Base-by-base conservation (phyloP, 176 grass and related monocot species). In the Musa troglodytarum region DNA sequence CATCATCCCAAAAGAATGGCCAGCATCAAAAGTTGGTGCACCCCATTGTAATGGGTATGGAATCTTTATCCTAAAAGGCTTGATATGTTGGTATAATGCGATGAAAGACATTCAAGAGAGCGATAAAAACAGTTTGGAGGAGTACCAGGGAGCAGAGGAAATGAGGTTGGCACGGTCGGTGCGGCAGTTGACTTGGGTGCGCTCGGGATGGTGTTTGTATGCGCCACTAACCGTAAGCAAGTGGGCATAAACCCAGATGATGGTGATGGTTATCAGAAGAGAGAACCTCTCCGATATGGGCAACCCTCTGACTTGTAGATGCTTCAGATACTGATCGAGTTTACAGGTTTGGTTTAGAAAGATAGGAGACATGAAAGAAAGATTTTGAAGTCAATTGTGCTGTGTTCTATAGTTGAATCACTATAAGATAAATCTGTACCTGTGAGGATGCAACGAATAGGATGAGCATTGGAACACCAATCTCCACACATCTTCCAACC, bases 41-140 rank as follows among this genome's bases (percentile, higher is more conserved):
- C 95, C 95, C 95, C 95, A 99, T 84, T 99, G 95, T 68, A 99
- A 79, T 2, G 90, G 95, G 54, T 88, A 99, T 69, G 95, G 95
- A 50, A 94, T 88, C 79, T 86, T 99, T 87, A 99, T 92, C 95
- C 95, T 99, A 78, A 76, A 54, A 26, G 10, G 10, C 6, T 56
- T 29, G 34, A 56, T 20, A 20, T 21, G 26, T 79, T 58, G 56
- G 10, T 19, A 34, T 0, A 56, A 19, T 1, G 1, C 29, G 56
- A 11, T 78, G 24, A 73, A 52, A 54, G 56, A 15, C 72, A 76
- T n/a, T 21, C 52, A 22, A 62, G 63, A 51, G 65, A 79, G 14
- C n/a, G 43, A 75, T 79, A 74, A 78, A 84, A 79, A 19, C 22
- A 56, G 28, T 83, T 26, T 23, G n/a, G 23, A 65, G 14, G 10